Base-by-base conservation (phyloP, 2,329 filamentous ascomycete species). In the Macroventuria anomochaeta region DNA sequence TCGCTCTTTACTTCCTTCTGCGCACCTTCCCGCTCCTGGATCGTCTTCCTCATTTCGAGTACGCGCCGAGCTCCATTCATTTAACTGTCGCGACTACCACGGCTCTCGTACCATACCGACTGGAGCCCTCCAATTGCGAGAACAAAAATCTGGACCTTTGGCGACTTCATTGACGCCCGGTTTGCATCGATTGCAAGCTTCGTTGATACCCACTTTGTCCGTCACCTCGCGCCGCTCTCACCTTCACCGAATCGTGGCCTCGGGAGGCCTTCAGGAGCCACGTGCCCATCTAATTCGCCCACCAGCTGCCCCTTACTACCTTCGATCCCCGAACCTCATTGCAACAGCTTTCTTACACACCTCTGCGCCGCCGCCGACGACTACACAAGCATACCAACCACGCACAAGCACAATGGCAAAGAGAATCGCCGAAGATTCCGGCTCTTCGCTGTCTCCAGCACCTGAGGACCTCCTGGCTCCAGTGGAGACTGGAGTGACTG, bases 381-480 rank as follows among this genome's bases (percentile, higher is more conserved):
- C 23, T 18, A 18, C 29, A n/a, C 18, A 41, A 10, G 15, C 32
- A 31, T 21, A 15, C 20, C 18, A 23, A 33, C 29, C 43, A 53
- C 29, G 44, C 18, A 34, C 37, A 33, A 17, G 15, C 44, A 55
- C 41, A 47, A 70, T 68, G 65, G 61, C 62, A n/a, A 57, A 55
- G 33, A 64, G 62, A 12, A 11, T 49, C 12, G 15, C 56, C 3
- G 43, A 44, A 6, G n/a, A 38, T n/a, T 61, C 67, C 5, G 53
- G 61, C n/a, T 65, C 64, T 3, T 67, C 67, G 13, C 64, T 68
- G 7, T 68, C 68, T 12, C 58, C 63, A 7, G 53, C 58, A n/a
- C 58, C 64, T 23, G 56, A 64, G 3, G 40, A 63, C 11, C 15
- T 62, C 3, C 18, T 43, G 11, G 15, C 29, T 15, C 17, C 46